These are phyloP conservation scores for Bonia amplexicaulis DNA, from an alignment of 176 grass and related monocot species.

Conservation along the genomic window DNA sequence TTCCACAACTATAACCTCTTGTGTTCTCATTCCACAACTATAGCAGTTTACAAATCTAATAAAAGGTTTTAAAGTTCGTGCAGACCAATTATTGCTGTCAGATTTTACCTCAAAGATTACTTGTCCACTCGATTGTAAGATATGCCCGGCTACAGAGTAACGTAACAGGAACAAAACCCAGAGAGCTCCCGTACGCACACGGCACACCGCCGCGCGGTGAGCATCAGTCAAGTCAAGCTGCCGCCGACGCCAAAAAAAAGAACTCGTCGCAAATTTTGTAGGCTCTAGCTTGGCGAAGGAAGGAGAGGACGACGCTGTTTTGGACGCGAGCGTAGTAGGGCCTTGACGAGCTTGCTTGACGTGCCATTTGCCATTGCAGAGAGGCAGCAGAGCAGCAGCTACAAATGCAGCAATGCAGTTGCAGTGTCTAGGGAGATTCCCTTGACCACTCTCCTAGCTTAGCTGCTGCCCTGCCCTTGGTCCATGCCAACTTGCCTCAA, in stretches of 20 bases:
- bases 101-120: background rate
- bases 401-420: background rate
- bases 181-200: background rate
- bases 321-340: background rate
- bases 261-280: background rate
- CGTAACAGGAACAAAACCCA: background rate
- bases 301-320: background rate
- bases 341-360: slow-evolving; percentile 6
- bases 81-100: background rate
- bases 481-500: background rate
- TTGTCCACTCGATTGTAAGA: background rate
- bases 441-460: slow-evolving; percentile 11
- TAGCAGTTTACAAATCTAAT: no score
- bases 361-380: slow-evolving; percentile 30
- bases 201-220: background rate
- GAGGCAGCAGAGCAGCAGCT: background rate
- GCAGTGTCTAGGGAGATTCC: slow-evolving; percentile 18
- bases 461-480: background rate
- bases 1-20: no score
- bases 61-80: no score
- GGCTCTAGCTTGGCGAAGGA: background rate
- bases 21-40: no score
- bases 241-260: background rate
- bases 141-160: background rate
- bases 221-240: background rate